phyloP scores from a whole-genome alignment of 176 grass and related monocot species.

The Pontederia crassipes region DNA sequence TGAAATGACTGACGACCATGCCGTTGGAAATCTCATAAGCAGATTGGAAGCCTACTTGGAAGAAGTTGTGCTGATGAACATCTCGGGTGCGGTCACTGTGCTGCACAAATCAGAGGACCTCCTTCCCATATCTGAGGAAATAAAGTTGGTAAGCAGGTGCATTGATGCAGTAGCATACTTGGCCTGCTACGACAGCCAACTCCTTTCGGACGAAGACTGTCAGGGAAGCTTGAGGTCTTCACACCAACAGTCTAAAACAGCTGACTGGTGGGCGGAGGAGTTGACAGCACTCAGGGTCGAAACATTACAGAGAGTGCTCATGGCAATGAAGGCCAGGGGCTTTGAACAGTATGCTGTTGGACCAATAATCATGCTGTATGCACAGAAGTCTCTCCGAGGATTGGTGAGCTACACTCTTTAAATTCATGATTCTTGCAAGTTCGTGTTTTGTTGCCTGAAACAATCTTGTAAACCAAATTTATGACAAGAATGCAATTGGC shows the following conservation, averaged over 20 bases:
- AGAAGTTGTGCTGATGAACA: slow-evolving; percentile 46
- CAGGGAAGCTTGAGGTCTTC: slow-evolving; percentile 17
- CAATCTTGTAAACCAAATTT: no score
- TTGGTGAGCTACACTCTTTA: slow-evolving; percentile 31
- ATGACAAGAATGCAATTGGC: no score
- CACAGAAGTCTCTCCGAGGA: slow-evolving; percentile 68
- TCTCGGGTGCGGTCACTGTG: slow-evolving; percentile 53
- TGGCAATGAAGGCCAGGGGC: slow-evolving; percentile 72
- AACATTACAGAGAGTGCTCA: slow-evolving; percentile 66
- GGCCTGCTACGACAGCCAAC: slow-evolving; percentile 26
- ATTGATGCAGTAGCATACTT: slow-evolving; percentile 56
- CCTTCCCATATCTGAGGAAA: slow-evolving; percentile 56
- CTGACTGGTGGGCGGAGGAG: slow-evolving; percentile 73
- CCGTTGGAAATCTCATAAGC: slow-evolving; percentile 35
- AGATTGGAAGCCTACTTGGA: slow-evolving; percentile 48
- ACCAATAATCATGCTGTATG: slow-evolving; percentile 78
- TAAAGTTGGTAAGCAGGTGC: slow-evolving; percentile 47
- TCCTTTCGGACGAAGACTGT: background rate
- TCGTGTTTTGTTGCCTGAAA: no score
- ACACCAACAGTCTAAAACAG: slow-evolving; percentile 26
- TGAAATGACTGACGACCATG: slow-evolving; percentile 65
- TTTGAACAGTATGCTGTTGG: slow-evolving; percentile 63
- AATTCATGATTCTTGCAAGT: no score
- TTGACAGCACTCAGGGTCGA: slow-evolving; percentile 55
- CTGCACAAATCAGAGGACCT: slow-evolving; percentile 54